These are phyloP conservation scores for Penicilliopsis zonata DNA, from an alignment of 495 filamentous ascomycete genomes.

Conservation along the genomic window DNA sequence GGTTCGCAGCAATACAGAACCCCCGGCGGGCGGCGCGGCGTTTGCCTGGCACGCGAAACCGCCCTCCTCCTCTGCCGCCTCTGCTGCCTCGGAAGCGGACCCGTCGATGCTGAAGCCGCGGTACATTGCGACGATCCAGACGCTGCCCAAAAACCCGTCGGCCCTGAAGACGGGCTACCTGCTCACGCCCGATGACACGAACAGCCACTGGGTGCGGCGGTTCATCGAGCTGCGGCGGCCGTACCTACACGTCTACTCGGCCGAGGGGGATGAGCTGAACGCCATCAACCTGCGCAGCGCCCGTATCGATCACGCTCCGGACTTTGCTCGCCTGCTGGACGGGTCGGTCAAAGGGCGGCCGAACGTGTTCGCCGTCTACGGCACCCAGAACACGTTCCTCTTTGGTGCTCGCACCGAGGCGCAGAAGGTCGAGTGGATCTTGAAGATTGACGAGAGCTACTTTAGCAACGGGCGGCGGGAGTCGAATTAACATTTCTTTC, in stretches of 20 bases:
- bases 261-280: constrained; percentile 80
- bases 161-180: constrained; percentile 79
- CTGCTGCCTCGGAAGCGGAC: constrained; percentile 14
- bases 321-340: constrained; percentile 66
- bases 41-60: constrained; percentile 18
- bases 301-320: constrained; percentile 76
- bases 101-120: constrained; percentile 31
- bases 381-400: constrained; percentile 83
- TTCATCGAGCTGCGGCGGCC: constrained; percentile 89
- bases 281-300: constrained; percentile 77
- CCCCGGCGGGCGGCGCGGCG: constrained; percentile 56
- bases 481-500: not conserved
- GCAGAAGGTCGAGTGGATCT: constrained; percentile 92
- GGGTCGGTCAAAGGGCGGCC: constrained; percentile 43
- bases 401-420: constrained; percentile 79
- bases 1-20: constrained; percentile 61
- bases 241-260: constrained; percentile 80
- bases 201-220: constrained; percentile 69
- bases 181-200: constrained; percentile 61
- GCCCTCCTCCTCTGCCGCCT: constrained; percentile 11
- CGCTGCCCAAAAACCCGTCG: constrained; percentile 59
- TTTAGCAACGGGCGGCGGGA: constrained; percentile 29
- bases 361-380: constrained; percentile 88
- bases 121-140: constrained; percentile 56
- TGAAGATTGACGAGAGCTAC: constrained; percentile 57